Conservation (phyloP, 805 yeast species). For the Lachancea dasiensis region DNA sequence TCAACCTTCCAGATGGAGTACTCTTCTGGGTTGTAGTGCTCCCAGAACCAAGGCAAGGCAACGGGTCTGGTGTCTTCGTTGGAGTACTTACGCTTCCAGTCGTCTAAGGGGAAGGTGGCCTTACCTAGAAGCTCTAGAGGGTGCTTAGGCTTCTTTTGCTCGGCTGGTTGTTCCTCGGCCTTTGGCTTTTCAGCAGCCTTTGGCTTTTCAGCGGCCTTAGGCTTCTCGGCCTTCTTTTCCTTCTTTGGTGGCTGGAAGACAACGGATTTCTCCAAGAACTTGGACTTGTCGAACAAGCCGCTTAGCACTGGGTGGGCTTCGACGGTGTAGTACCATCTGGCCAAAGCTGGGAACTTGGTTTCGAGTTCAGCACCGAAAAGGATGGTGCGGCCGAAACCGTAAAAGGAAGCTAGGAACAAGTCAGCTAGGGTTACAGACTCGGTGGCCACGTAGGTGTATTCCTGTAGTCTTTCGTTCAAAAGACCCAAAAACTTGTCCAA, state of each 20-base stretch:
- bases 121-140: conserved; percentile 81
- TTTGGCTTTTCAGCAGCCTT: conserved; percentile 34
- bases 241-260: conserved; percentile 67
- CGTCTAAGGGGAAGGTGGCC: conserved; percentile 60
- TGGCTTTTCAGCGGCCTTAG: conserved; percentile 11
- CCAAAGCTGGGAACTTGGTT: conserved; percentile 51
- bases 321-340: conserved; percentile 70
- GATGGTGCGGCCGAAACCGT: conserved; percentile 35
- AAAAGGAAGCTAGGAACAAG: conserved; percentile 17
- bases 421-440: conserved; percentile 49
- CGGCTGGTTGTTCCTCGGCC: conserved; percentile 15
- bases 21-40: conserved; percentile 80
- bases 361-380: conserved; percentile 63
- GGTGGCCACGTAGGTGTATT: conserved; percentile 68
- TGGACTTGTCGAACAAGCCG: conserved; percentile 43
- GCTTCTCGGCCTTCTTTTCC: conserved; percentile 35
- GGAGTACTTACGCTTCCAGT: conserved; percentile 92
- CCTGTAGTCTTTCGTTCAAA: conserved; percentile 53
- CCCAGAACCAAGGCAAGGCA: conserved; percentile 97
- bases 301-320: conserved; percentile 42
- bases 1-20: conserved; percentile 92
- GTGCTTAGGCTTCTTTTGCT: conserved; percentile 76
- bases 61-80: conserved; percentile 91
- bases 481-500: conserved; percentile 38
- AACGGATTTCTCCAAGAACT: conserved; percentile 56